These are phyloP conservation scores for Entrophospora sp. DNA, from an alignment of 192 early-diverging fungal species.

Conservation along the genomic window DNA sequence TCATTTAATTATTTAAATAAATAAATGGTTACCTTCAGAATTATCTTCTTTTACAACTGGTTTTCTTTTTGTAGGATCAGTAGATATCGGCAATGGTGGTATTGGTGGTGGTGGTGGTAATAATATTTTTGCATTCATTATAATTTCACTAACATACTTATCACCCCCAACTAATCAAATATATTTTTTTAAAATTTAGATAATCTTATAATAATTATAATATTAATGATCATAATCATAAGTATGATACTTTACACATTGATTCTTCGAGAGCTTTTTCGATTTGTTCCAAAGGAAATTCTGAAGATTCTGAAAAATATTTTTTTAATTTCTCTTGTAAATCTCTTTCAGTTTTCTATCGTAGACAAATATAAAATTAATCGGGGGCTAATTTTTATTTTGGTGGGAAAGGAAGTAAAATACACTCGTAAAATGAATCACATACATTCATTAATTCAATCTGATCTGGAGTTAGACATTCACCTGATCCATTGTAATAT, in stretches of 20 bases:
- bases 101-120: neutral
- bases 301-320: neutral
- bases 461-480: neutral
- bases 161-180: neutral
- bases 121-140: conserved; percentile 15
- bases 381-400: too few species aligned
- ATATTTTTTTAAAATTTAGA: neutral
- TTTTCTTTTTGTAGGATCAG: neutral
- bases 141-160: conserved; percentile 9
- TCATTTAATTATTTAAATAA: neutral
- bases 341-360: conserved; percentile 20
- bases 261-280: conserved; percentile 28
- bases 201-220: neutral
- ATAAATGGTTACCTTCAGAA: neutral
- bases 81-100: neutral
- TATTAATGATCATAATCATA: neutral
- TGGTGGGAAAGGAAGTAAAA: too few species aligned
- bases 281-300: conserved; percentile 20
- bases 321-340: neutral
- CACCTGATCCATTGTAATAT: conserved; percentile 25
- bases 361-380: conserved; percentile 20
- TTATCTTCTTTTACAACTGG: neutral
- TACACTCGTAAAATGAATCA: too few species aligned
- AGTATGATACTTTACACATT: conserved; percentile 16
- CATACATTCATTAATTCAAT: conserved; percentile 14